Base-by-base conservation (phyloP, 805 yeast genomes). In the Cyberlindnera japonica region DNA sequence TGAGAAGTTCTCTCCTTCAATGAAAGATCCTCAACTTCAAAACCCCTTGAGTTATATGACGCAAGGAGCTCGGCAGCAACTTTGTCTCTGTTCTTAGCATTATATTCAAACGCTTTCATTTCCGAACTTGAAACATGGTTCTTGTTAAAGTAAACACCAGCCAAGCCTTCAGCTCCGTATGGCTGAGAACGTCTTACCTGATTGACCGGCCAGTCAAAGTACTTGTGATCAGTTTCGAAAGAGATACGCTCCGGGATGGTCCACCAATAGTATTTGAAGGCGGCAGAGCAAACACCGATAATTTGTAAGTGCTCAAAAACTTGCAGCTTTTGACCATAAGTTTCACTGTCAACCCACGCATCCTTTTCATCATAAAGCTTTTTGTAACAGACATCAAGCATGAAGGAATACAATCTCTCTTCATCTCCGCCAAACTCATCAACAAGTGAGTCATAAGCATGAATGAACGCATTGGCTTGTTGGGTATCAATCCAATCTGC, bases 401-500 rank as follows among this genome's bases (percentile, higher is more conserved):
- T 44, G 18, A 23, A 31, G 3, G 27, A 21, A 22, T 34, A 34
- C 22, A 46, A 28, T 25, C 35, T 16, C 10, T 6, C 9, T 1
- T 39, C 44, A n/a, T 47, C 46, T 5, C 38, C 38, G 3, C 33
- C 32, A 20, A 40, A 43, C 30, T 41, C 46, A 9, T 20, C 35
- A n/a, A 30, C 23, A 4, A 58, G 31, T 1, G 38, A 26, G n/a
- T 49, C 45, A 37, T 65, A 67, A 2, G 66, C 47, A 6, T 49
- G 27, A 19, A 50, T 48, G 37, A 56, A 57, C 14, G 61, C 51
- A 19, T 50, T 49, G 4, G 60, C 59, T 4, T 54, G 53, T 4
- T 52, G 41, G 3, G 53, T 33, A 35, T 59, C 62, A 13, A 50
- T 49, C 63, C 64, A 59, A 35, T 57, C 65, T 33, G 57, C 59